Evolutionary conservation across 129 eudicot species (phyloP).

Genomic region (Escallonia rubra): DNA sequence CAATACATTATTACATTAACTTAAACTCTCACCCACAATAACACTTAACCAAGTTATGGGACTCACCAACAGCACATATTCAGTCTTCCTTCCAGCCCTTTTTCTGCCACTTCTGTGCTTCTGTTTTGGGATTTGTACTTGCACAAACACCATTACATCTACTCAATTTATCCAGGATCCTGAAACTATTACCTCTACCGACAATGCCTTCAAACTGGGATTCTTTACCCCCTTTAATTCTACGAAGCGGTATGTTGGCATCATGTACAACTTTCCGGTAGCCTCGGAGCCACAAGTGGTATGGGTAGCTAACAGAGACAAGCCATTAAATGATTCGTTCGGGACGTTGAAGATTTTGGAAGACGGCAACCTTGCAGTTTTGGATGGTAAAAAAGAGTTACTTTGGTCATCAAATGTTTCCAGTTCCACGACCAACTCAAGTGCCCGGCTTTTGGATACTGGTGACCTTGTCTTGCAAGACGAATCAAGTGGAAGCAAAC

Average conservation of each 20-base stretch:
- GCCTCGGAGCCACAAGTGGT: too few species aligned
- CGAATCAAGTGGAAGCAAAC: constrained; percentile 3
- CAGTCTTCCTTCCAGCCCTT: neutral
- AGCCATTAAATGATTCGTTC: too few species aligned
- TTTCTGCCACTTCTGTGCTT: neutral
- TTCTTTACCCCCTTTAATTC: constrained; percentile 33
- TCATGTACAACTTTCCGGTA: constrained; percentile 12
- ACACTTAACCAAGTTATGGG: too few species aligned
- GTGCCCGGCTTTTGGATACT: constrained; percentile 20
- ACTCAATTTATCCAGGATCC: constrained; percentile 21
- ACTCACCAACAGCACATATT: too few species aligned
- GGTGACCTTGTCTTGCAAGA: constrained; percentile 36
- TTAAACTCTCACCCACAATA: too few species aligned
- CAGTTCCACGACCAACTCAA: neutral
- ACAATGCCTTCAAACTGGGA: constrained; percentile 23
- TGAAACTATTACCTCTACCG: constrained; percentile 21
- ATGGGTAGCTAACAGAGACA: too few species aligned
- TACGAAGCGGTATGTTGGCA: constrained; percentile 30
- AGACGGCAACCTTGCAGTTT: too few species aligned
- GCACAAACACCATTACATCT: constrained; percentile 5
- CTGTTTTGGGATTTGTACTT: neutral
- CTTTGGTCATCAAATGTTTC: too few species aligned
- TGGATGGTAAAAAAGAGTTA: too few species aligned
- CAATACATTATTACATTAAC: too few species aligned
- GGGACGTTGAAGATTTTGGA: too few species aligned